A percentile compares a stretch with the other conserved stretches of the same genome.
Evolutionary conservation across 306 rosid species (phyloP).

Genomic region (Leucaena leucocephala): DNA sequence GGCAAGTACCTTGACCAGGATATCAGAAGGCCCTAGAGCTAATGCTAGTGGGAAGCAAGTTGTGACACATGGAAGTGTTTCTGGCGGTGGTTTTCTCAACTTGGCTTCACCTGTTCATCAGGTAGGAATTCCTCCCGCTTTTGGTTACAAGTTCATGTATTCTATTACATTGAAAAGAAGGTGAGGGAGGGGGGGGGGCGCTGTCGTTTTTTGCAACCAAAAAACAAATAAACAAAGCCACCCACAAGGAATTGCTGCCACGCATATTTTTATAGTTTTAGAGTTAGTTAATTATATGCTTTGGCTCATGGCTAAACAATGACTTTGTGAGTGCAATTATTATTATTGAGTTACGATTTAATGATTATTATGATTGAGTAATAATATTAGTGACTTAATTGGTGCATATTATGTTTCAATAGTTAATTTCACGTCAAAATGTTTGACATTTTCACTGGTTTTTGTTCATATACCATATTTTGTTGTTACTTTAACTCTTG

Average conservation of each 20-base stretch:
- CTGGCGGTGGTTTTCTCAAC: constrained; percentile 58
- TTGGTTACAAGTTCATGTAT: background rate
- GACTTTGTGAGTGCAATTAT: background rate
- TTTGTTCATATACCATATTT: background rate
- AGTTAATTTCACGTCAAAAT: background rate
- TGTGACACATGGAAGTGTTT: constrained; percentile 52
- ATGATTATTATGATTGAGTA: background rate
- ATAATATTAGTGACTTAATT: background rate
- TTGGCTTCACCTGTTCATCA: constrained; percentile 57
- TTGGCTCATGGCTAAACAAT: background rate
- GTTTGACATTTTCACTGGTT: background rate
- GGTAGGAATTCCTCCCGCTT: constrained; percentile 44
- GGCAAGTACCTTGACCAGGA: constrained; percentile 60
- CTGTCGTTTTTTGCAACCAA: background rate
- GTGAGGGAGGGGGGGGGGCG: background rate
- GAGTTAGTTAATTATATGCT: background rate
- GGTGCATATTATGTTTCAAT: background rate
- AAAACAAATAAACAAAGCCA: background rate
- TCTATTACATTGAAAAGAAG: background rate
- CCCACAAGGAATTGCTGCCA: background rate
- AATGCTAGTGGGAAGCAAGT: constrained; percentile 66
- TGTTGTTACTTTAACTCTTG: background rate
- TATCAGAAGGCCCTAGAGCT: constrained; percentile 68
- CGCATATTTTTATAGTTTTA: background rate
- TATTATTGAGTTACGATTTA: background rate